Base-by-base conservation (phyloP, 2,329 filamentous ascomycete species). In the Camillea tinctor region DNA sequence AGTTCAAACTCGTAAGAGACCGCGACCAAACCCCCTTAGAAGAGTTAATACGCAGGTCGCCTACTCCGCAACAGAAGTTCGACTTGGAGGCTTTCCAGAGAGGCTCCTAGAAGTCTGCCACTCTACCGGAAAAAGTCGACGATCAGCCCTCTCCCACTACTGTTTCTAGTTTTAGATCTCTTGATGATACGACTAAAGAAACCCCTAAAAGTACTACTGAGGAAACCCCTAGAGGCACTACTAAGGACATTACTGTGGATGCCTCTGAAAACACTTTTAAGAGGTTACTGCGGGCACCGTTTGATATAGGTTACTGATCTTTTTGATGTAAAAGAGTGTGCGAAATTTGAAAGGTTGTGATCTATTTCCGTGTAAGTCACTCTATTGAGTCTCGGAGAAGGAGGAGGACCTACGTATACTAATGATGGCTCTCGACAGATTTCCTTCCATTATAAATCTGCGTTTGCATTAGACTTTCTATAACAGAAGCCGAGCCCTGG, bases 1-100 rank as follows among this genome's bases (percentile, higher is more conserved):
- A 69, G 23, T 72, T 72, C 50, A 55, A 60, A 36, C 62, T 72
- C 2, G 49, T 52, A 4, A 60, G 70, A 50, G 56, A 66, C 1
- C 57, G 56, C 0, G 63, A 48, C 1, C 70, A 72, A 23, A 56
- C 64, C 1, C 51, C 67, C 1, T 36, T 72, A 0, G 56, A 50
- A 9, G 53, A 65, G 9, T 24, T 71, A 17, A 52, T 56, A 26
- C 54, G 50, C 15, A 62, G 2, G 7, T 69, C 64, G 1, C 69
- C 69, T 2, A 70, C 67, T 4, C 1, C 20, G 2, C 56, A 61
- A 5, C 63, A 71, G 58, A 64, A 60, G 40, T 21, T 48, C 7
- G 61, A 61, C 57, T n/a, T 59, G 4, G 19, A 52, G 26, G 30
- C 48, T 11, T 58, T 58, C 20, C 23, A 60, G 23, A 26, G 36